phyloP scores from a whole-genome alignment of 2,329 filamentous ascomycete species.

The Penicillium sclerotigenum region DNA sequence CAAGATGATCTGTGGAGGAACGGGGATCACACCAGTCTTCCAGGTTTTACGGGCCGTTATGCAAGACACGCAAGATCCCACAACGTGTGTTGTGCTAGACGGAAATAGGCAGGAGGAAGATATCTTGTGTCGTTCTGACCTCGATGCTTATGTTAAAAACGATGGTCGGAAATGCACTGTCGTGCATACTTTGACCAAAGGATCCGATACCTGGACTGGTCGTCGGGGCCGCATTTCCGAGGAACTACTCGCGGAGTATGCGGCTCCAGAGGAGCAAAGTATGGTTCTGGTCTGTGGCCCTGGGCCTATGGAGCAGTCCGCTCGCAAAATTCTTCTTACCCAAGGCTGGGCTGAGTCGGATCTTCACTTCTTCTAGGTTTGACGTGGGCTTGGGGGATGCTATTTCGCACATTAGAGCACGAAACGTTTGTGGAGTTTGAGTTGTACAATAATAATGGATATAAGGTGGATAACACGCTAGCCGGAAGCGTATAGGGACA shows the following conservation, averaged over 20 bases:
- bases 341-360: conserved; percentile 72
- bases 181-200: conserved; percentile 66
- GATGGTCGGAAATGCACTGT: conserved; percentile 59
- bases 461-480: background rate
- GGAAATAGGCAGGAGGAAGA: conserved; percentile 76
- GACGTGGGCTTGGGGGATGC: background rate
- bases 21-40: conserved; percentile 89
- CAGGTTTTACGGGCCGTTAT: conserved; percentile 76
- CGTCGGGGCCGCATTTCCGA: conserved; percentile 63
- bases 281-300: conserved; percentile 81
- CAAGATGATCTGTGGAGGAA: conserved; percentile 83
- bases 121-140: conserved; percentile 72
- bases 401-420: background rate
- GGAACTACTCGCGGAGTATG: conserved; percentile 60
- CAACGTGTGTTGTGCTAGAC: conserved; percentile 69
- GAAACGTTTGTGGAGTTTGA: background rate
- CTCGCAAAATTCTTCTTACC: conserved; percentile 54
- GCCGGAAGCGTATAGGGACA: background rate
- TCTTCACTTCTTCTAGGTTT: conserved; percentile 67
- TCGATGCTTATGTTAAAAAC: conserved; percentile 60
- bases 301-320: conserved; percentile 67
- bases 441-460: background rate
- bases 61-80: conserved; percentile 60
- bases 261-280: conserved; percentile 46
- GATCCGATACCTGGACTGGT: conserved; percentile 64